Evolutionary conservation across 73 alveolate genomes (phyloP), one percentile per base, ranked within the genome.

Genomic region (Symbiodinium pilosum): DNA sequence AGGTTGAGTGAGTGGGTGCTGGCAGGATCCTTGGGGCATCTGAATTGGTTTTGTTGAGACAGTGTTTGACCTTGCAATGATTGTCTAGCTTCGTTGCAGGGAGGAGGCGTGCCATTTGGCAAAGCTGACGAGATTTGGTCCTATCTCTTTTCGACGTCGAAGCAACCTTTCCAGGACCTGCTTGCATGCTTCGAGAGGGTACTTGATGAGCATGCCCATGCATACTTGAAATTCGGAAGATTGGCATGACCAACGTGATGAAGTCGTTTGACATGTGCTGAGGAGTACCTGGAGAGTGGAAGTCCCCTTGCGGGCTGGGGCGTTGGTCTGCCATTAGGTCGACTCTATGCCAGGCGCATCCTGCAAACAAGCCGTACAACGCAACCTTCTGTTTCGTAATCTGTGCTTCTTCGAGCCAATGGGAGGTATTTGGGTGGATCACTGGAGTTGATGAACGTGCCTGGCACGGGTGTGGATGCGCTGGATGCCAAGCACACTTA

Each of bases 221-320:
- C 77, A 64, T 24, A 64, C 11, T 64, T 0, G 4, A 56, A 56
- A 36, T 24, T 12, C 77, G 28, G 77, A 18, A 24, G 14, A 14
- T 47, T 14, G 14, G 6, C 59, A 32, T 36, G 77, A 20, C 69
- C n/a, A n/a, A 40, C 85, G 12, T 18, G 21, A 11, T 71, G 43
- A 4, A 71, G 20, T 34, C 30, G 30, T 69, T 3, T 69, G 30
- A 32, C 12, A 6, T 2, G 14, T 32, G 5, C 43, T 12, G 40
- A 88, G 95, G 95, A 88, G 51, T 88, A 88, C 86, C 86, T 88
- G 95, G 95, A 88, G 69, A 88, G 95, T 24, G 95, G 95, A 32
- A 88, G 95, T 59, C 95, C 95, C 2, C 28, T 88, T 83, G 95
- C 95, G 26, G 95, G 95, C 43, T 88, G 95, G 95, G 95, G 95